Conservation (phyloP, 768 basidiomycete species). For the Tephrocybe sp. region DNA sequence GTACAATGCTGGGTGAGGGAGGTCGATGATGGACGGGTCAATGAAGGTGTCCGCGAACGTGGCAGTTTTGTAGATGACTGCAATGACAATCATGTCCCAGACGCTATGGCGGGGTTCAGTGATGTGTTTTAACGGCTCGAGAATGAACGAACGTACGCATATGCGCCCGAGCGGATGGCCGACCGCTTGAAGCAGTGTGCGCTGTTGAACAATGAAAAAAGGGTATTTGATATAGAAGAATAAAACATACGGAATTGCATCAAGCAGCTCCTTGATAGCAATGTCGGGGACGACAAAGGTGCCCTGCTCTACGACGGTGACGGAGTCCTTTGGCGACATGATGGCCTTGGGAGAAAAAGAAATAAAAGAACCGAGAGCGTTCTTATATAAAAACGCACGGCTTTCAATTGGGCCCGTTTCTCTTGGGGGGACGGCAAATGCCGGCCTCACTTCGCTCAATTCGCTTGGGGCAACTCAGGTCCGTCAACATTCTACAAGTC, state of each 20-base stretch:
- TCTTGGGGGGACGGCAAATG: slow-evolving; percentile 17
- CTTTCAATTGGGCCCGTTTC: slow-evolving; percentile 1
- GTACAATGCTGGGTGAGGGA: slow-evolving; percentile 65
- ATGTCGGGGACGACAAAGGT: slow-evolving; percentile 77
- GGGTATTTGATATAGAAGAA: slow-evolving; percentile 3
- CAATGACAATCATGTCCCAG: slow-evolving; percentile 76
- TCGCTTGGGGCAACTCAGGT: slow-evolving; percentile 12
- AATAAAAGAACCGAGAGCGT: slow-evolving; percentile 9
- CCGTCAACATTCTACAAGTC: not conserved
- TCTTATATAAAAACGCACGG: slow-evolving; percentile 13
- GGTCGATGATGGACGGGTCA: slow-evolving; percentile 49
- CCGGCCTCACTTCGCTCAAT: slow-evolving; percentile 11
- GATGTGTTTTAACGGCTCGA: not conserved
- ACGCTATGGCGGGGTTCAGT: slow-evolving; percentile 38
- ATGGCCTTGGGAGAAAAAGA: slow-evolving; percentile 13
- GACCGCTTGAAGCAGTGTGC: slow-evolving; percentile 91
- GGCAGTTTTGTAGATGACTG: slow-evolving; percentile 65
- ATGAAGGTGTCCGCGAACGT: slow-evolving; percentile 64
- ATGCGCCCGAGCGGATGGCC: slow-evolving; percentile 71
- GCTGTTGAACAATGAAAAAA: slow-evolving; percentile 33
- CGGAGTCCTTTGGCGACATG: slow-evolving; percentile 35
- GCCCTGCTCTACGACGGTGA: slow-evolving; percentile 52
- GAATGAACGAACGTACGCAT: slow-evolving; percentile 58
- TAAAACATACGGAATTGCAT: slow-evolving; percentile 72
- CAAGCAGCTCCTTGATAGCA: slow-evolving; percentile 83